Evolutionary conservation across 129 eudicot species (phyloP).

Genomic region (Rutidosis leptorrhynchoides): DNA sequence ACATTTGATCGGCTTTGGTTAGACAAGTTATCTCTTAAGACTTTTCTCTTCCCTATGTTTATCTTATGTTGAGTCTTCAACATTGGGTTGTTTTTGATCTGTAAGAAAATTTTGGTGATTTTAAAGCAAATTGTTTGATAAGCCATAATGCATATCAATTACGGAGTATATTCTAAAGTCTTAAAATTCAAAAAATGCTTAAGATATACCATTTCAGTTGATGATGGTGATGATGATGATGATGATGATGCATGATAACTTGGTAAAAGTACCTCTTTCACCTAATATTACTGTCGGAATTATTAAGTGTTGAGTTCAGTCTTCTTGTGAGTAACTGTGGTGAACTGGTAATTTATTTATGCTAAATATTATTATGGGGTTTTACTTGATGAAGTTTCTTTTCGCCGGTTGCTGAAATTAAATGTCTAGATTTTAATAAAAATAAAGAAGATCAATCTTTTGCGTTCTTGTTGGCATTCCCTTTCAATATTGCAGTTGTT

Average conservation of each 20-base stretch:
- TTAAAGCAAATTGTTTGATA: neutral
- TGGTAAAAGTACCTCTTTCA: neutral
- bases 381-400: neutral
- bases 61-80: neutral
- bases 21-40: neutral
- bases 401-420: too few species aligned
- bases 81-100: slow-evolving; percentile 3
- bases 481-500: neutral
- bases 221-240: neutral
- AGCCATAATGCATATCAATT: neutral
- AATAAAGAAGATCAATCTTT: neutral
- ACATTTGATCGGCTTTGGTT: slow-evolving; percentile 6
- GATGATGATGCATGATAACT: neutral
- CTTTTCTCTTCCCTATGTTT: neutral
- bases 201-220: neutral
- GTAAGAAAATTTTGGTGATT: slow-evolving; percentile 7
- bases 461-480: neutral
- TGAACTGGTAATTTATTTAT: neutral
- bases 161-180: neutral
- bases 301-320: neutral
- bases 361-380: neutral
- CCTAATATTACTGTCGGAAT: slow-evolving; percentile 8
- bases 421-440: too few species aligned
- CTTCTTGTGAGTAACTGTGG: neutral
- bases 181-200: neutral